Conservation (phyloP, 2,329 filamentous ascomycete genomes). For the Alternaria arborescens region DNA sequence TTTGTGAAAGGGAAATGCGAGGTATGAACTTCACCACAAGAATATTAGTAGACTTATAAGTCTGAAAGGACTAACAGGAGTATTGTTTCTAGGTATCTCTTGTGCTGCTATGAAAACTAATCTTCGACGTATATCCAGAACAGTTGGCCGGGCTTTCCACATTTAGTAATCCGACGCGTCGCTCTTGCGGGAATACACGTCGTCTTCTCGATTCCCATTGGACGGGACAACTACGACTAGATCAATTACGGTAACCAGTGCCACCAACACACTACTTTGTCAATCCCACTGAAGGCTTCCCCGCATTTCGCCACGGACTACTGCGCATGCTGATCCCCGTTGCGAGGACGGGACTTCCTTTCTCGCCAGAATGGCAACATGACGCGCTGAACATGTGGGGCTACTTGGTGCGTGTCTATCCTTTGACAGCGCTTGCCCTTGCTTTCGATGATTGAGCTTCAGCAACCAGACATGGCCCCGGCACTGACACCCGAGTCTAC, state of each 20-base stretch:
- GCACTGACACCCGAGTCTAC: not conserved
- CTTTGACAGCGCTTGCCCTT: not conserved
- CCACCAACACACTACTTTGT: slow-evolving; percentile 12
- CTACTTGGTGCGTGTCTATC: not conserved
- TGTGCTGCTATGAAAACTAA: not conserved
- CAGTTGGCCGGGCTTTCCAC: slow-evolving; percentile 4
- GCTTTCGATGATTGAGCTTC: not conserved
- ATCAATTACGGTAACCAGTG: slow-evolving; percentile 21
- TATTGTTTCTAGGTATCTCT: not conserved
- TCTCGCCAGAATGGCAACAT: not conserved
- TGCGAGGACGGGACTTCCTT: not conserved
- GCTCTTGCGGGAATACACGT: not conserved
- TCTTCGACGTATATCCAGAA: slow-evolving; percentile 1
- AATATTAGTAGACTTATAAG: not conserved
- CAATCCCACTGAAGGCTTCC: slow-evolving; percentile 2
- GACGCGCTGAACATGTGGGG: slow-evolving; percentile 8
- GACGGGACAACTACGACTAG: not conserved
- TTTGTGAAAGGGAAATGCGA: not conserved
- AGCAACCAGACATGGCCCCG: slow-evolving; percentile 16
- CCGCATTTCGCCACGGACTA: slow-evolving; percentile 16
- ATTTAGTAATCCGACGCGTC: slow-evolving; percentile 16
- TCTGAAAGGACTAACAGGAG: not conserved
- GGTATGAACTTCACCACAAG: not conserved
- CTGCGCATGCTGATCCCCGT: not conserved
- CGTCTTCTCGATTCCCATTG: slow-evolving; percentile 7